Evolutionary conservation across 257 asterid species (phyloP).

Genomic region (Fraxinus quadrangulata): DNA sequence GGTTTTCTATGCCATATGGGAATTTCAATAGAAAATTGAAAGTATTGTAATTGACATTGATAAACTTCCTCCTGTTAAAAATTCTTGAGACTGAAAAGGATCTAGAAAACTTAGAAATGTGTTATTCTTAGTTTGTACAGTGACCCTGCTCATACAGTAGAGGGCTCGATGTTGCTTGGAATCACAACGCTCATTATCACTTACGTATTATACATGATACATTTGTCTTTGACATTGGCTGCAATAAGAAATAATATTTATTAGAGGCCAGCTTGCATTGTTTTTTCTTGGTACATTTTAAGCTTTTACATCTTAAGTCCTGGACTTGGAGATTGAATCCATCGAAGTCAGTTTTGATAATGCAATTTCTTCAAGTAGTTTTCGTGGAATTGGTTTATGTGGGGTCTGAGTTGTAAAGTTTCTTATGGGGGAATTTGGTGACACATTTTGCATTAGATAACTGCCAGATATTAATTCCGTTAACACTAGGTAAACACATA

Average conservation of each 20-base stretch:
- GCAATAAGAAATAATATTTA: background rate
- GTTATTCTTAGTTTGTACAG: background rate
- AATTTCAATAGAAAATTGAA: background rate
- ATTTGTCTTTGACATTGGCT: background rate
- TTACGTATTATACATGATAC: background rate
- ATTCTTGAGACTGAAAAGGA: background rate
- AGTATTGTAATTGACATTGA: background rate
- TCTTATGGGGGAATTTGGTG: background rate
- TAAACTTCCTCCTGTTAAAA: background rate
- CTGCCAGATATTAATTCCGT: background rate
- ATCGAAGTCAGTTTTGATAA: background rate
- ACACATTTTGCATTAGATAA: background rate
- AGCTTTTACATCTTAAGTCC: background rate
- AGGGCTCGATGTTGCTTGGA: background rate
- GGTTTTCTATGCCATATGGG: background rate
- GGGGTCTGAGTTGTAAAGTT: background rate
- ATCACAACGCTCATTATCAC: background rate
- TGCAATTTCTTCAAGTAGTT: background rate
- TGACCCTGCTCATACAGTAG: background rate
- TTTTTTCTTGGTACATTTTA: background rate
- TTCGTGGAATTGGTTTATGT: background rate
- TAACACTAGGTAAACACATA: background rate
- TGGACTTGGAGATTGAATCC: background rate
- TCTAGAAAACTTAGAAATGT: background rate
- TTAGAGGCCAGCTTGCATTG: background rate